Evolutionary conservation across 805 yeast species (phyloP).

Genomic region (Wickerhamiella siamensis): DNA sequence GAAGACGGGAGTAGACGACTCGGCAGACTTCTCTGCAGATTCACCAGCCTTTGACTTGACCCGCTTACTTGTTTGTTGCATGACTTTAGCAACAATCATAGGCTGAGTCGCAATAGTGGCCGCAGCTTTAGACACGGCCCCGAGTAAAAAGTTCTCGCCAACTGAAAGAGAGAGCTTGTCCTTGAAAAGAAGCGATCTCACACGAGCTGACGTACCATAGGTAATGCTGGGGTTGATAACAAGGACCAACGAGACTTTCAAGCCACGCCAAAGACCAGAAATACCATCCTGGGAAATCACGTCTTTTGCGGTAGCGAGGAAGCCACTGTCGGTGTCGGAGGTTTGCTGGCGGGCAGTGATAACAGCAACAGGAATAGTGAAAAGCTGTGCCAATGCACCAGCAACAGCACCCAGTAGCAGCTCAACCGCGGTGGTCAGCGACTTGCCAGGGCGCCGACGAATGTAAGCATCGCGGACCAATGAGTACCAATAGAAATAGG

Average conservation of each 20-base stretch:
- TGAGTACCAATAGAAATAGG: slow-evolving; percentile 81
- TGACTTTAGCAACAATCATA: slow-evolving; percentile 67
- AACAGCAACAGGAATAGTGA: slow-evolving; percentile 70
- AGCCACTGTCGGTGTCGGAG: slow-evolving; percentile 17
- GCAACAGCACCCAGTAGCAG: slow-evolving; percentile 64
- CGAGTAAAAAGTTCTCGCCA: slow-evolving; percentile 51
- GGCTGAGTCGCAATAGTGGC: slow-evolving; percentile 79
- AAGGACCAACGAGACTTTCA: slow-evolving; percentile 63
- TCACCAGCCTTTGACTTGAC: slow-evolving; percentile 20
- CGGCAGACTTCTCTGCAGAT: slow-evolving; percentile 7
- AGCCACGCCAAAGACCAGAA: slow-evolving; percentile 68
- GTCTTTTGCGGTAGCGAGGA: slow-evolving; percentile 33
- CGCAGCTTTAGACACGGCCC: slow-evolving; percentile 65
- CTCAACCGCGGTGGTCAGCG: slow-evolving; percentile 47
- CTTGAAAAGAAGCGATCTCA: slow-evolving; percentile 38
- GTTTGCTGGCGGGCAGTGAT: slow-evolving; percentile 48
- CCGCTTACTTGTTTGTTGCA: slow-evolving; percentile 40
- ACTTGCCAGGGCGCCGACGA: slow-evolving; percentile 24
- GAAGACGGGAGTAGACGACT: slow-evolving; percentile 25
- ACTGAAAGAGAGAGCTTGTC: slow-evolving; percentile 35
- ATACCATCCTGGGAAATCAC: slow-evolving; percentile 51
- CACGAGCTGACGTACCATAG: slow-evolving; percentile 63
- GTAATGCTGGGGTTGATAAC: slow-evolving; percentile 79
- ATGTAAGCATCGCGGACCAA: slow-evolving; percentile 46
- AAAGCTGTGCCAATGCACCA: slow-evolving; percentile 66